Conservation (phyloP, 192 early-diverging fungal genomes). For the Kickxella alabastrina region DNA sequence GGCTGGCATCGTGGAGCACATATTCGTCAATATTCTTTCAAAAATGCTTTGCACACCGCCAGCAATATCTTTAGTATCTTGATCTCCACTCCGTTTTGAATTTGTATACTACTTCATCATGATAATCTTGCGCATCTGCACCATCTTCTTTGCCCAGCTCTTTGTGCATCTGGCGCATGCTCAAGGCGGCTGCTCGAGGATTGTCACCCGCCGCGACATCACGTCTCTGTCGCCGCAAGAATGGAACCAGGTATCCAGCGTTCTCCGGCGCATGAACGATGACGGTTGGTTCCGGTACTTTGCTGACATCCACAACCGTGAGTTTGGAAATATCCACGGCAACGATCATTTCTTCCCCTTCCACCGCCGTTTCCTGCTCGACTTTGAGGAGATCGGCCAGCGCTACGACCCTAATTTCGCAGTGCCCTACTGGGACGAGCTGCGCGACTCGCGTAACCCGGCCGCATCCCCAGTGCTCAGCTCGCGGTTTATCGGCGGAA, state of each 20-base stretch:
- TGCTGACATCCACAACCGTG: constrained; percentile 37
- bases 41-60: too few relatives aligned
- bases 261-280: constrained; percentile 34
- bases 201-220: constrained; percentile 34
- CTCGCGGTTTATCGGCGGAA: constrained; percentile 34
- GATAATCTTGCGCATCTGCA: constrained; percentile 9
- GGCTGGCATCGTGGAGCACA: too few relatives aligned
- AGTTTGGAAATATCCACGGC: constrained; percentile 50
- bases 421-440: constrained; percentile 63
- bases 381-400: constrained; percentile 54
- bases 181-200: constrained; percentile 29
- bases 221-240: constrained; percentile 33
- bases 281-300: constrained; percentile 48
- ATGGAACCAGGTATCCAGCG: constrained; percentile 30
- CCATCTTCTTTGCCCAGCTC: constrained; percentile 12
- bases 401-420: constrained; percentile 44
- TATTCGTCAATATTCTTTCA: too few relatives aligned
- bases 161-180: constrained; percentile 17
- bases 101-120: neutral
- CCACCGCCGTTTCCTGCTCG: constrained; percentile 53
- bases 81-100: neutral
- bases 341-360: constrained; percentile 55
- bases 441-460: constrained; percentile 48
- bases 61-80: too few relatives aligned
- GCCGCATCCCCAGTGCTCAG: constrained; percentile 37